phyloP scores from a whole-genome alignment of 1,284 basidiomycete genomes.

The Grifola frondosa region DNA sequence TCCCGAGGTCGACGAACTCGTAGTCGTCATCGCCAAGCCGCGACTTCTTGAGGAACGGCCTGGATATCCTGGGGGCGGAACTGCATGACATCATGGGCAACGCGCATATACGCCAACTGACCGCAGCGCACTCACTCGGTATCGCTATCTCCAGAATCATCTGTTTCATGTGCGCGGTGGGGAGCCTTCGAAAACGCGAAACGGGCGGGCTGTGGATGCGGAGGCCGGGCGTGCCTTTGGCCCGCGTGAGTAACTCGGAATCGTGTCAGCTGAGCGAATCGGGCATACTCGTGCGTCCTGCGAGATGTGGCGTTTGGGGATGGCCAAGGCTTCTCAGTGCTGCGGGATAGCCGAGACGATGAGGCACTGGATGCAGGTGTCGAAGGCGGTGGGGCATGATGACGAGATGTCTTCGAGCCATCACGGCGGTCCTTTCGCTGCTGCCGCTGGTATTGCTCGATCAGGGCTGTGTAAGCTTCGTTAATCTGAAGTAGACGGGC shows the following conservation, averaged over 20 bases:
- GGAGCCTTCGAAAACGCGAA: too few relatives aligned
- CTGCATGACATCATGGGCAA: conserved; percentile 12
- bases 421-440: conserved; percentile 15
- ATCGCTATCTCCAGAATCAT: too few relatives aligned
- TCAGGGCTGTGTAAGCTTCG: conserved; percentile 28
- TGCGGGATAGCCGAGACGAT: conserved; percentile 8
- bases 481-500: conserved; percentile 22
- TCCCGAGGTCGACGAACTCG: conserved; percentile 32
- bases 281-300: background rate
- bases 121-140: too few relatives aligned
- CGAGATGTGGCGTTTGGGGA: too few relatives aligned
- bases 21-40: conserved; percentile 30
- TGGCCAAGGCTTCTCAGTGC: too few relatives aligned
- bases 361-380: conserved; percentile 9
- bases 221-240: too few relatives aligned
- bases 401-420: conserved; percentile 8
- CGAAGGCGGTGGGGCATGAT: conserved; percentile 14
- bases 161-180: too few relatives aligned
- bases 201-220: too few relatives aligned
- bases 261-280: too few relatives aligned
- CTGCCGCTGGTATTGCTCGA: conserved; percentile 17
- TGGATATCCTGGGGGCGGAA: too few relatives aligned
- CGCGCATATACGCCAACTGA: conserved; percentile 11
- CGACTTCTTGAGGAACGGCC: conserved; percentile 21
- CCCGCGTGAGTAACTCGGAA: too few relatives aligned